Conservation (phyloP, 2,329 filamentous ascomycete genomes). For the Pleomassaria siparia region DNA sequence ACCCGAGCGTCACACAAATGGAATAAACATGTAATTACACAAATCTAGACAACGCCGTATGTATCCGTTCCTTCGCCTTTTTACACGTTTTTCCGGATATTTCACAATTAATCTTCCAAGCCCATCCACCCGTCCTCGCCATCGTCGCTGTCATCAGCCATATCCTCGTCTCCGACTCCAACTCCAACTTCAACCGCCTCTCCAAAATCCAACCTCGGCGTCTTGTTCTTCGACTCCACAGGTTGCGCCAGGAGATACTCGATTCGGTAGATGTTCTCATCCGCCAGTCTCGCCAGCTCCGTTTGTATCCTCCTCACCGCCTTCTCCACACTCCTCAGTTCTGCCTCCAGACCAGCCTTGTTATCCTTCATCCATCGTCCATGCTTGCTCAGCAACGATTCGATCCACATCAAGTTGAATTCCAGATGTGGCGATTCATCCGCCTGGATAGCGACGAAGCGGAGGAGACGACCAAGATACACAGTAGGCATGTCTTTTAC, state of each 20-base stretch:
- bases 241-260: conserved; percentile 73
- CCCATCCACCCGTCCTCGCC: conserved; percentile 56
- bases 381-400: conserved; percentile 76
- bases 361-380: conserved; percentile 84
- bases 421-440: conserved; percentile 92
- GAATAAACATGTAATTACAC: no score
- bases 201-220: conserved; percentile 32
- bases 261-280: conserved; percentile 86
- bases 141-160: conserved; percentile 38
- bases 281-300: conserved; percentile 78
- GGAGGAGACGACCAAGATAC: conserved; percentile 81
- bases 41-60: no score
- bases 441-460: conserved; percentile 83
- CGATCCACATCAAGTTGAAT: conserved; percentile 92
- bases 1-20: no score
- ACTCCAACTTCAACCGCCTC: conserved; percentile 31
- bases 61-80: no score
- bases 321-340: conserved; percentile 79
- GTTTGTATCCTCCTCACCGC: conserved; percentile 78
- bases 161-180: conserved; percentile 39
- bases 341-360: conserved; percentile 75
- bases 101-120: conserved; percentile 26
- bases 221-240: conserved; percentile 27
- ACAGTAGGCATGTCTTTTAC: conserved; percentile 78
- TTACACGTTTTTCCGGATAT: no score